Conservation (phyloP, 371 early-diverging fungal species). For the Blakeslea trispora region DNA sequence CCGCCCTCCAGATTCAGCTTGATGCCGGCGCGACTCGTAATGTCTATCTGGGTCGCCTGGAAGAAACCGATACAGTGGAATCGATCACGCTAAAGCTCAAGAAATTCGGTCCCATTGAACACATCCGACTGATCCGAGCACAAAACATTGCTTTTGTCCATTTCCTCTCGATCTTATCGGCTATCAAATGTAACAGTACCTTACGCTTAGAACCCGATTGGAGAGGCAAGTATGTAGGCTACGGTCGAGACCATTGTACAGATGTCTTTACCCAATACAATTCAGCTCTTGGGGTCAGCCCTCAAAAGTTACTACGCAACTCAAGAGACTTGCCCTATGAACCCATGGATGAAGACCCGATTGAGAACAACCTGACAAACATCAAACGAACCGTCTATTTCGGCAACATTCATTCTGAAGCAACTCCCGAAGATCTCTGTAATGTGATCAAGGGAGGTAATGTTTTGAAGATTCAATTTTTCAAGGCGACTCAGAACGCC, state of each 20-base stretch:
- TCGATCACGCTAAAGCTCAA: slow-evolving; percentile 41
- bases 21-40: slow-evolving; percentile 66
- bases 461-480: slow-evolving; percentile 67
- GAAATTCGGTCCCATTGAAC: slow-evolving; percentile 69
- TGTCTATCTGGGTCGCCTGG: slow-evolving; percentile 76
- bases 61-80: slow-evolving; percentile 53
- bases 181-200: slow-evolving; percentile 63
- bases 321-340: slow-evolving; percentile 10
- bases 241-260: slow-evolving; percentile 81
- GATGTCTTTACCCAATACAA: slow-evolving; percentile 8
- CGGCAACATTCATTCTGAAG: slow-evolving; percentile 72
- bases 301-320: background rate
- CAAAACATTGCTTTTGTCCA: slow-evolving; percentile 79
- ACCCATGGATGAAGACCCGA: slow-evolving; percentile 9
- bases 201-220: slow-evolving; percentile 55
- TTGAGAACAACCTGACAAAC: background rate
- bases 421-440: slow-evolving; percentile 78
- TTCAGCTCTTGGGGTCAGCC: background rate
- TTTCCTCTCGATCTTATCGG: slow-evolving; percentile 60
- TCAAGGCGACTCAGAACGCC: slow-evolving; percentile 74
- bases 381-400: slow-evolving; percentile 66
- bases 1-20: slow-evolving; percentile 28
- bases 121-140: slow-evolving; percentile 64
- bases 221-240: slow-evolving; percentile 56
- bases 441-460: slow-evolving; percentile 86